Evolutionary conservation across 148 eudicot species (phyloP).

Genomic region (Agrostemma githago): DNA sequence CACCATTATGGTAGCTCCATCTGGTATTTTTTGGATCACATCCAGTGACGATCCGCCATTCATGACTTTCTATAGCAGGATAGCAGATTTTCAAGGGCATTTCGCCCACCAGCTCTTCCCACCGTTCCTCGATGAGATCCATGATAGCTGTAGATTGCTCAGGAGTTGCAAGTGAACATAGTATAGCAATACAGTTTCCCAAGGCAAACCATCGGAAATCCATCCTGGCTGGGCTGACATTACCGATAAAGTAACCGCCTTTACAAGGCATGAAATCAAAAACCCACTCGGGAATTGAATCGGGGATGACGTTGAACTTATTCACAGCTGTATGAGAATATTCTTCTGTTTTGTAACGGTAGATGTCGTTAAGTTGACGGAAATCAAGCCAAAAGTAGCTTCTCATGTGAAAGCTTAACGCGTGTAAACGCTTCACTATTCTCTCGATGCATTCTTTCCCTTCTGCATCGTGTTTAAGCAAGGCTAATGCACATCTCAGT

Average conservation of each 20-base stretch:
- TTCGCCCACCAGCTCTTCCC: constrained; percentile 97
- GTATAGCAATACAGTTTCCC: constrained; percentile 90
- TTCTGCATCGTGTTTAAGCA: constrained; percentile 85
- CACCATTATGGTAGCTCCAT: constrained; percentile 99
- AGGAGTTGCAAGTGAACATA: constrained; percentile 90
- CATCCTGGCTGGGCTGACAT: constrained; percentile 98
- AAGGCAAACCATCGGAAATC: constrained; percentile 97
- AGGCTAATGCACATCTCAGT: constrained; percentile 64
- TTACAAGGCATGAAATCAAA: constrained; percentile 93
- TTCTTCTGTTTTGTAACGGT: constrained; percentile 94
- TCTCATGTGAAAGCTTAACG: constrained; percentile 90
- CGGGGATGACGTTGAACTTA: constrained; percentile 86
- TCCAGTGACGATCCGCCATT: constrained; percentile 94
- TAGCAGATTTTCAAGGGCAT: constrained; percentile 87
- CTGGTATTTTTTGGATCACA: constrained; percentile 97
- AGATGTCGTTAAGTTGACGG: constrained; percentile 83
- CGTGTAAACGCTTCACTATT: constrained; percentile 84
- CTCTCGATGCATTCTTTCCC: constrained; percentile 87
- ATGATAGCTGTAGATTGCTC: constrained; percentile 93
- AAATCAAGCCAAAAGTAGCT: constrained; percentile 97
- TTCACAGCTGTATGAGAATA: constrained; percentile 97
- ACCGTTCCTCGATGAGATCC: constrained; percentile 92
- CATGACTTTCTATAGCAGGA: constrained; percentile 94
- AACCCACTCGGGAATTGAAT: constrained; percentile 97
- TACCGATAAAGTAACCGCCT: constrained; percentile 96